These are phyloP conservation scores for Ceratorhiza oryzae-sativae DNA, from an alignment of 1,284 basidiomycete genomes.

Conservation along the genomic window DNA sequence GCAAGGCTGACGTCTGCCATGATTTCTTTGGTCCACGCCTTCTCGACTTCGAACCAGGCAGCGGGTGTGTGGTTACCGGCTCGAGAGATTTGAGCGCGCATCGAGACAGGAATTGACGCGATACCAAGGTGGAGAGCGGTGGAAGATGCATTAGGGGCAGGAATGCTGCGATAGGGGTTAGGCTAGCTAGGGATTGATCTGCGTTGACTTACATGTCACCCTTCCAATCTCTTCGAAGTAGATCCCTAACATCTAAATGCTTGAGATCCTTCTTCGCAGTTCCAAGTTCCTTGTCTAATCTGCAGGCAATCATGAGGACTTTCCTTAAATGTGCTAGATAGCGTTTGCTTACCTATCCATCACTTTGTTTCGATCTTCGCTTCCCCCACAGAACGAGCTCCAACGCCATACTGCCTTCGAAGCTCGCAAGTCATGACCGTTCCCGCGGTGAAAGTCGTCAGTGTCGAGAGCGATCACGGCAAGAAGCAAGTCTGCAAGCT, in stretches of 20 bases:
- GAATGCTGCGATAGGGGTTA: constrained; percentile 9
- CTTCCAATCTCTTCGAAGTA: constrained; percentile 28
- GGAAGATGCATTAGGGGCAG: constrained; percentile 20
- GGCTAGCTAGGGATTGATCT: not conserved
- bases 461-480: constrained; percentile 34
- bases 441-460: constrained; percentile 34
- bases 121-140: constrained; percentile 28
- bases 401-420: constrained; percentile 31
- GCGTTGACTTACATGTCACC: constrained; percentile 24
- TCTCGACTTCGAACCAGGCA: constrained; percentile 30
- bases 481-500: constrained; percentile 27
- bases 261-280: constrained; percentile 27
- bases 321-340: not conserved
- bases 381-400: constrained; percentile 33
- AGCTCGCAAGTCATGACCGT: constrained; percentile 21
- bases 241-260: constrained; percentile 28
- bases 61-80: constrained; percentile 25
- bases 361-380: constrained; percentile 17
- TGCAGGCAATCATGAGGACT: not conserved
- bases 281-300: constrained; percentile 34
- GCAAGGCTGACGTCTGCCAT: constrained; percentile 26
- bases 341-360: constrained; percentile 20
- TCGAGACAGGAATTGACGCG: constrained; percentile 25
- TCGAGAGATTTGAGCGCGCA: constrained; percentile 28
- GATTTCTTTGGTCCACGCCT: constrained; percentile 32